These are phyloP conservation scores for Arctium lappa DNA, from an alignment of 129 eudicot genomes.

Conservation along the genomic window DNA sequence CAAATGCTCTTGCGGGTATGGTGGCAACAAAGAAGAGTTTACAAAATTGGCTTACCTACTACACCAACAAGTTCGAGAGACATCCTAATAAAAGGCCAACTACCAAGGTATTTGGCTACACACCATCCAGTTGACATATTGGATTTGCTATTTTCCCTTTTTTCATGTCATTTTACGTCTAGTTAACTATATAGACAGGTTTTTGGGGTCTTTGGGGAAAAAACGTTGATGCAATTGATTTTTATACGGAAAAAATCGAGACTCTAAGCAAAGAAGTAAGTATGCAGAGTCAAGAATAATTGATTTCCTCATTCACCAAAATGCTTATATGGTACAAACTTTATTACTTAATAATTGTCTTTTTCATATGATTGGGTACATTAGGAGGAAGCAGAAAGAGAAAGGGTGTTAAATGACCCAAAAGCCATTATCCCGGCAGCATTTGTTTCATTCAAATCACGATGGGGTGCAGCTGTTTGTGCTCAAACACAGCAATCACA, in stretches of 20 bases:
- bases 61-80: conserved; percentile 74
- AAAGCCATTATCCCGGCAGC: conserved; percentile 79
- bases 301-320: conserved; percentile 3
- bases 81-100: conserved; percentile 57
- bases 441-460: conserved; percentile 84
- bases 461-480: conserved; percentile 99
- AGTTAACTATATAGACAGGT: conserved; percentile 83
- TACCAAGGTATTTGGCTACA: conserved; percentile 61
- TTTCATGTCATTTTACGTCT: conserved; percentile 18
- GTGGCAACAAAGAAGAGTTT: conserved; percentile 62
- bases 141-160: conserved; percentile 1
- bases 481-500: conserved; percentile 88
- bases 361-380: neutral
- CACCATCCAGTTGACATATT: neutral
- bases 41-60: conserved; percentile 80
- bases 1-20: conserved; percentile 76
- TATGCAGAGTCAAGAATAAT: conserved; percentile 3
- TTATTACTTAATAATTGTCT: neutral
- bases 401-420: conserved; percentile 75
- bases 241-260: conserved; percentile 61
- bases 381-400: conserved; percentile 81
- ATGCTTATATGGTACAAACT: neutral
- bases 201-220: conserved; percentile 93
- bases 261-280: conserved; percentile 63
- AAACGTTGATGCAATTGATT: conserved; percentile 80